Base-by-base conservation (phyloP, 139 green algal genomes). In the Pseudopediastrum boryanum region DNA sequence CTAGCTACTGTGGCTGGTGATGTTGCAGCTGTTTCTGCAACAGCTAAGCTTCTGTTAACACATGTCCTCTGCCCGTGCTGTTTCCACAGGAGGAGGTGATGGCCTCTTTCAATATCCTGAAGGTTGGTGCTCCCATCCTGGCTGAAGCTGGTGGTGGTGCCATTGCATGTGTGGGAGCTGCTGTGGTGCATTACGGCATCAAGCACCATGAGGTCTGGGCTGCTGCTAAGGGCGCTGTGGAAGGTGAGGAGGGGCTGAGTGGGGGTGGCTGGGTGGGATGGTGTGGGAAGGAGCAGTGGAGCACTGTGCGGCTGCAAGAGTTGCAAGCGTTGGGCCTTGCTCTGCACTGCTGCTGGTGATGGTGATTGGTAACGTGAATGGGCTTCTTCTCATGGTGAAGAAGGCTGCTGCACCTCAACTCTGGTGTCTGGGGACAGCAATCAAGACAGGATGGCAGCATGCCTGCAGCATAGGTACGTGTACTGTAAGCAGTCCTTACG, bases 171-270 rank as follows among this genome's bases (percentile, higher is more conserved):
- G 48, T 76, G 12, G 48, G 68, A 33, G 68, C 68, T 27, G 68
- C 68, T 3, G 68, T 50, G 46, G 46, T 64, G 46, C 46, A 65
- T 36, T 62, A 76, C 48, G 68, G 71, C 71, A 78, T 78, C 38
- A 78, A 78, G 71, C 23, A 69, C 38, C 71, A 78, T 39, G 71
- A 78, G 71, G 71, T 54, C 7, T 78, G 54, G 44, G 52, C 54
- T 10, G 51, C 35, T 10, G 52, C 54, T 39, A 78, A 78, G 71
- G 71, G 71, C 36, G 71, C 71, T 1, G 71, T 76, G 5, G 68
- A 76, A 35, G 46, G 68, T 76, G 68, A 38, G 68, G 4, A 25
- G 1, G 0, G n/a, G n/a, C n/a, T n/a, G n/a, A n/a, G n/a, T n/a
- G n/a, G n/a, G n/a, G n/a, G n/a, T n/a, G n/a, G n/a, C n/a, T n/a